These are phyloP conservation scores for Aspergillus steynii DNA, from an alignment of 495 filamentous ascomycete genomes.

Conservation along the genomic window DNA sequence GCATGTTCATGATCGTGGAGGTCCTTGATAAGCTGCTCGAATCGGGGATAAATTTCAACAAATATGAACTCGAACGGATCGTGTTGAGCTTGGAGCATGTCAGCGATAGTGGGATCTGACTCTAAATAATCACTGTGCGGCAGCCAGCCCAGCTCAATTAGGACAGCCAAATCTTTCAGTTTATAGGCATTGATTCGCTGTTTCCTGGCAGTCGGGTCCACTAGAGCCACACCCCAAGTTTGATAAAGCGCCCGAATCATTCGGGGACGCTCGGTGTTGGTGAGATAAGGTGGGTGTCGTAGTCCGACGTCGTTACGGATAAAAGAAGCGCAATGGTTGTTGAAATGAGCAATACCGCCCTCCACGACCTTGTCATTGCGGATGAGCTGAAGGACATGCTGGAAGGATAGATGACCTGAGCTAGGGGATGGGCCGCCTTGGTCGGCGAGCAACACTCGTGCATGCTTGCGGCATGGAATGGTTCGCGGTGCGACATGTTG, in stretches of 20 bases:
- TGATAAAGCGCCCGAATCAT: neutral
- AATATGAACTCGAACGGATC: no score
- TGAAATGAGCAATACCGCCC: neutral
- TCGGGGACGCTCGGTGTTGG: neutral
- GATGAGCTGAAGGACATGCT: neutral
- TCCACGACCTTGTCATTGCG: neutral
- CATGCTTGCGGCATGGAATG: neutral
- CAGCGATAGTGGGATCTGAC: neutral
- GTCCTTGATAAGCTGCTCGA: no score
- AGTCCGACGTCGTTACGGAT: no score
- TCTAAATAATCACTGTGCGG: no score
- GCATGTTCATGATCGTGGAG: no score
- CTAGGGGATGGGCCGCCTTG: neutral
- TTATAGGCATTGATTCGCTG: neutral
- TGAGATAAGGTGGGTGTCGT: neutral
- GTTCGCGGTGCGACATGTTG: neutral
- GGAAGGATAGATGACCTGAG: neutral
- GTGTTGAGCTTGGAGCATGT: no score
- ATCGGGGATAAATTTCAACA: no score
- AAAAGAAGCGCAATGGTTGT: no score
- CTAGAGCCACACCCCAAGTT: neutral
- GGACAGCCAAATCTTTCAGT: neutral
- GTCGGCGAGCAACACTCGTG: neutral
- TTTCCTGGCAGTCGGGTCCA: neutral
- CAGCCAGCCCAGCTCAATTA: no score